phyloP scores from a whole-genome alignment of 305 asterid genomes.

The Solanum aculeatissimum region DNA sequence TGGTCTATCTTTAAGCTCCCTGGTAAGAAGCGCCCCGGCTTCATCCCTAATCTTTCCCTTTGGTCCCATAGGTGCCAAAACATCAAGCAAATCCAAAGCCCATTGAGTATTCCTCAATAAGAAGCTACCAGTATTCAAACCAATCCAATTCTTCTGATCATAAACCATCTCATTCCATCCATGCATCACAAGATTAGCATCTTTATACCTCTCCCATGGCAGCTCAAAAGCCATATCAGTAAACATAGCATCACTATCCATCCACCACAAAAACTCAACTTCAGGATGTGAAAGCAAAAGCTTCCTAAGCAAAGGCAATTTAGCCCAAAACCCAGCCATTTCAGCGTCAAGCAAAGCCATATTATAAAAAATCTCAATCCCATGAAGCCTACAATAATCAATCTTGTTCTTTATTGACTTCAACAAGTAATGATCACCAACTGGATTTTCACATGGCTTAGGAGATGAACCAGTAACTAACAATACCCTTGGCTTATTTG shows the following conservation, averaged over 20 bases:
- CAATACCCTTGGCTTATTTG: slow-evolving; percentile 58
- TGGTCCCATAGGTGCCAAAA: slow-evolving; percentile 83
- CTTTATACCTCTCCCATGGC: slow-evolving; percentile 78
- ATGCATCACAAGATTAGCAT: slow-evolving; percentile 61
- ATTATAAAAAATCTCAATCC: slow-evolving; percentile 59
- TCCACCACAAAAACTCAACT: slow-evolving; percentile 87
- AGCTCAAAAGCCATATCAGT: slow-evolving; percentile 81
- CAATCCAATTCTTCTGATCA: slow-evolving; percentile 72
- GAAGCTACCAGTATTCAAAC: slow-evolving; percentile 79
- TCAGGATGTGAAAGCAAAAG: slow-evolving; percentile 69
- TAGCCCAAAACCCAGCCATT: slow-evolving; percentile 91
- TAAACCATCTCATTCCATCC: slow-evolving; percentile 68
- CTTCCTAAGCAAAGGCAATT: slow-evolving; percentile 63
- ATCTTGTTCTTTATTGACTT: slow-evolving; percentile 79
- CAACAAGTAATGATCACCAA: slow-evolving; percentile 78
- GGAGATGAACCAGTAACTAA: slow-evolving; percentile 79
- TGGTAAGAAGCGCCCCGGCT: slow-evolving; percentile 53
- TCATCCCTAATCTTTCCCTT: slow-evolving; percentile 68
- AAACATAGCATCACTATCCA: slow-evolving; percentile 91
- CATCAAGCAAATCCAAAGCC: slow-evolving; percentile 76
- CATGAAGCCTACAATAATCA: slow-evolving; percentile 76
- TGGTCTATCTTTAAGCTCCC: slow-evolving; percentile 57
- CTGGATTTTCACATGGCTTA: slow-evolving; percentile 76
- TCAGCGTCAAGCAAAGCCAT: slow-evolving; percentile 81
- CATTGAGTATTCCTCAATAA: slow-evolving; percentile 69